Conservation (phyloP, 352 stramenopile genomes). For the Phytophthora cactorum region DNA sequence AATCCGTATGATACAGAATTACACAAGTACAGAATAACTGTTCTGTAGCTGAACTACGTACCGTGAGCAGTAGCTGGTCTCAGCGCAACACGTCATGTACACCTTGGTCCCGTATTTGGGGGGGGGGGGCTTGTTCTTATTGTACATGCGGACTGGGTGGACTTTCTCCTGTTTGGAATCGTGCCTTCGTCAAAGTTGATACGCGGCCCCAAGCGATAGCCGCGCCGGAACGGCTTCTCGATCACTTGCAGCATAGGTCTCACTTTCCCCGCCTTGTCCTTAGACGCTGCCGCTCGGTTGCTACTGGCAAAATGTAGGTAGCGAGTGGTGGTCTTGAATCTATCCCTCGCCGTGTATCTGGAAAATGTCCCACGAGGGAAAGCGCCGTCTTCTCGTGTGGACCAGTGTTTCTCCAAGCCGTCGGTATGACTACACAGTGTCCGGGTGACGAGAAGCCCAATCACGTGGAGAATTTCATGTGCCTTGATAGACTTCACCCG, state of each 20-base stretch:
- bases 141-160: conserved; percentile 22
- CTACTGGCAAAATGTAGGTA: conserved; percentile 19
- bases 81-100: conserved; percentile 27
- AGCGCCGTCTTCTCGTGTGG: not conserved
- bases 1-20: too few species aligned
- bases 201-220: conserved; percentile 4
- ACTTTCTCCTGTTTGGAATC: conserved; percentile 14
- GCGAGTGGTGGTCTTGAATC: conserved; percentile 12
- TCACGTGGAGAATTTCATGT: not conserved
- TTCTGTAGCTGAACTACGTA: not conserved
- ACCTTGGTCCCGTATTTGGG: conserved; percentile 24
- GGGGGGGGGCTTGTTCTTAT: conserved; percentile 14
- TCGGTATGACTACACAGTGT: not conserved
- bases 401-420: not conserved
- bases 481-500: too few species aligned
- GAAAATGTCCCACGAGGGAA: not conserved
- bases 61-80: conserved; percentile 18
- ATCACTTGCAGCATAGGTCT: conserved; percentile 5
- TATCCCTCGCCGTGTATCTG: conserved; percentile 1
- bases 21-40: too few species aligned
- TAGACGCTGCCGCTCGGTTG: not conserved
- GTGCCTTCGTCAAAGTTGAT: conserved; percentile 24
- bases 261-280: conserved; percentile 18
- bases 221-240: conserved; percentile 16
- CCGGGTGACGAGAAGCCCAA: not conserved